These are phyloP conservation scores for Ceratocystis colombiana DNA, from an alignment of 2,329 filamentous ascomycete species.

Conservation along the genomic window DNA sequence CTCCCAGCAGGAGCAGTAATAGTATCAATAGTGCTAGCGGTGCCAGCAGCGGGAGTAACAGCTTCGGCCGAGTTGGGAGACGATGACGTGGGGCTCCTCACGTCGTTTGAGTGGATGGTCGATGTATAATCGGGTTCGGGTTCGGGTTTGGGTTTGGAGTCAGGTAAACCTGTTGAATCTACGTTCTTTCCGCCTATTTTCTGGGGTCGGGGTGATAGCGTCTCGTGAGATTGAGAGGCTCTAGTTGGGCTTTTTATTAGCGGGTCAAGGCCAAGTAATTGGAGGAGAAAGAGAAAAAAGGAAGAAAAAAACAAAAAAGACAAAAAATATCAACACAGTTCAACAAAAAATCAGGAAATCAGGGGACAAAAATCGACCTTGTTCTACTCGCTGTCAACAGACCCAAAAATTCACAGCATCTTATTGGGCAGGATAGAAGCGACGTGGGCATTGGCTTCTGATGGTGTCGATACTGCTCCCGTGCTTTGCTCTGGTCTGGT, in stretches of 20 bases:
- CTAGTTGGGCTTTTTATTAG: not conserved
- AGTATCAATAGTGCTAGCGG: not conserved
- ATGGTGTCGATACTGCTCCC: not conserved
- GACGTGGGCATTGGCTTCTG: not conserved
- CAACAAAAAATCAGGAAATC: not conserved
- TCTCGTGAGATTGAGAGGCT: not conserved
- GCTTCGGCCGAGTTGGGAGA: conserved; percentile 17
- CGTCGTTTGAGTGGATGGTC: not conserved
- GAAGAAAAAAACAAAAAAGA: not conserved
- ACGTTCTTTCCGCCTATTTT: not conserved
- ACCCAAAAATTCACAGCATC: not conserved
- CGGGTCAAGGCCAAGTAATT: not conserved
- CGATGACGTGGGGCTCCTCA: conserved; percentile 9
- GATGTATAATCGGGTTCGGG: not conserved
- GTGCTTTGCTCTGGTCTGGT: not conserved
- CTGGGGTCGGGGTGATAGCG: not conserved
- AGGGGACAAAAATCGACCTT: not conserved
- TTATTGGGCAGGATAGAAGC: not conserved
- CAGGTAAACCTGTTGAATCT: not conserved
- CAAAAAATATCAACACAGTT: not conserved
- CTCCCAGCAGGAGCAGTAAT: not conserved
- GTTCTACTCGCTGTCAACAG: not conserved
- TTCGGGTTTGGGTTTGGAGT: not conserved
- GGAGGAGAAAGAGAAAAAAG: not conserved
- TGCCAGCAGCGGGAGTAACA: not conserved